Evolutionary conservation across 352 stramenopile genomes (phyloP), one percentile per base, ranked within the genome.

Genomic region (Phytopythium montanum): DNA sequence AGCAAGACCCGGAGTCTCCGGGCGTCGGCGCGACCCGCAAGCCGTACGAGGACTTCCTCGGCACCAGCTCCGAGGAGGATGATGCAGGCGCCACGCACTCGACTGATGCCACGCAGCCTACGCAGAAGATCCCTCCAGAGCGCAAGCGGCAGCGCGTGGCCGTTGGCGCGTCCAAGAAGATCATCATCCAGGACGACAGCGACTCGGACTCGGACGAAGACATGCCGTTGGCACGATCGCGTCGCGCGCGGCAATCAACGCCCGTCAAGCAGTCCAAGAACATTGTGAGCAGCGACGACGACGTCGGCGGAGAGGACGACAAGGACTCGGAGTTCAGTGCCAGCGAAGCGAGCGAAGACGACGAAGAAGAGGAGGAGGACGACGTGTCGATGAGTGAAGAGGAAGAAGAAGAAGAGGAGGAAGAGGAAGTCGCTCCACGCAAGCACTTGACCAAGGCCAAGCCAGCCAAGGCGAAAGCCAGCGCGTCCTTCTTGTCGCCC

Each of bases 171-270:
- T 45, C 70, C 33, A 70, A 71, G 16, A 89, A 86, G 54, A 54
- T 94, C 19, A 75, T 94, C 25, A 71, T 94, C 42, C 79, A 94
- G 53, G 88, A 95, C 29, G 85, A 96, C 21, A 85, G 95, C 23
- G 84, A 96, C 38, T 88, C 68, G 36, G 84, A 96, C 38, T 88
- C 68, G 36, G 71, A 88, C 21, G 75, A 81, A 34, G 70, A 80
- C 42, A 57, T 67, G 26, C 64, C 69, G 18, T 53, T 36, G 2
- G 51, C 33, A 26, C 33, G 31, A 16, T 42, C 36, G 33, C 51
- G 51, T 0, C 36, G 31, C 12, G 51, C n/a, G 0, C 51, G 51
- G 31, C 33, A 29, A 21, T 14, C 51, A 5, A 33, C 12, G 33
- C 51, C 51, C 2, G 13, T 46, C 33, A 56, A 56, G 38, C 53